Base-by-base conservation (phyloP, 495 filamentous ascomycete species). In the Diplogelasinospora grovesii region DNA sequence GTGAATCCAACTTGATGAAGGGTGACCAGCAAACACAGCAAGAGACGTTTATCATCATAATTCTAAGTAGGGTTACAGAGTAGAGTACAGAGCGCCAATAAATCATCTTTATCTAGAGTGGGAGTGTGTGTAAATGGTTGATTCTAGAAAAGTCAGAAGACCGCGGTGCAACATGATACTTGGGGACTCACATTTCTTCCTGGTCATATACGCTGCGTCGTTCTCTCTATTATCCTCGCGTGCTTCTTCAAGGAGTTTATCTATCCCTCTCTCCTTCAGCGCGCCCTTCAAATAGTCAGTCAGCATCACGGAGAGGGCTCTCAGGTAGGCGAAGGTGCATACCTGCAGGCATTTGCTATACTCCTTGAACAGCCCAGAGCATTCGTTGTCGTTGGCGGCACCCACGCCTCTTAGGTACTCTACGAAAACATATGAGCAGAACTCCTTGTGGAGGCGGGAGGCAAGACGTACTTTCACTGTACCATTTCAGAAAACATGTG, bases 401-500 rank as follows among this genome's bases (percentile, higher is more conserved):
- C 83, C 81, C 41, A 81, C 81, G 18, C 86, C 86, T 43, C 85
- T 75, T 21, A 95, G 78, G 52, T 90, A 95, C 66, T 92, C 89
- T 94, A 42, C 10, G 18, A 18, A 24, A 4, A 13, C 30, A 21
- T 10, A 52, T 46, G 20, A 56, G 31, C 34, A 22, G n/a, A 19
- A 36, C 14, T 36, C n/a, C 33, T 36, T n/a, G 19, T 22, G 8
- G 18, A 6, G 9, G 25, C 26, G 16, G 24, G 14, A 4, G 18
- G 19, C 10, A 28, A 41, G 13, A 61, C 82, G 36, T 69, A 90
- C 89, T 94, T 61, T 95, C 89, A 53, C 86, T 94, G 62, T 95
- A 95, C 89, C 89, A 95, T 59, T 90, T 93, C 28, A 95, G 63
- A 52, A 95, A 95, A 63, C 89, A 95, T 32, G 79, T 85, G 55